A percentile compares a stretch with the other conserved stretches of the same genome.
phyloP scores from a whole-genome alignment of 345 rosid genomes.

The Gossypium thurberi region DNA sequence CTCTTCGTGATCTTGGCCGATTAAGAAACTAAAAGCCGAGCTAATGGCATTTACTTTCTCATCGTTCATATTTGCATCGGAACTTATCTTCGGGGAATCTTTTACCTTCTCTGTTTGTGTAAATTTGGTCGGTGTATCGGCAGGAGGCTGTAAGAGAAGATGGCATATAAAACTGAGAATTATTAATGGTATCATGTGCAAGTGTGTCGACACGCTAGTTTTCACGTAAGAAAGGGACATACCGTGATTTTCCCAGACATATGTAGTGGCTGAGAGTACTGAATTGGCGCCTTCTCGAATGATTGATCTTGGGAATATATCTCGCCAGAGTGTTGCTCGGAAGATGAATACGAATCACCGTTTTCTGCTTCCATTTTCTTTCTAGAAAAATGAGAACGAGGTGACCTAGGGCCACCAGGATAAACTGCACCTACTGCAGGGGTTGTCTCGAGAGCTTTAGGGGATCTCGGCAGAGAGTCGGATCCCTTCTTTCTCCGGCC shows the following conservation, averaged over 20 bases:
- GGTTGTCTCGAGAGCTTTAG: conserved; percentile 24
- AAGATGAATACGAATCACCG: conserved; percentile 31
- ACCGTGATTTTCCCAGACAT: conserved; percentile 20
- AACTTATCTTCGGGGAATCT: conserved; percentile 10
- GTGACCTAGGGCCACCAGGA: conserved; percentile 21
- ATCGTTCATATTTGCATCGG: conserved; percentile 11
- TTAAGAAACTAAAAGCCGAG: conserved; percentile 36
- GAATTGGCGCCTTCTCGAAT: conserved; percentile 30
- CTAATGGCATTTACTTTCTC: conserved; percentile 10
- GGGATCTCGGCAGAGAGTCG: conserved; percentile 37
- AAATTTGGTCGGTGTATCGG: conserved; percentile 13
- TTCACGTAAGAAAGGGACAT: neutral
- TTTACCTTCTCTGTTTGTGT: conserved; percentile 21
- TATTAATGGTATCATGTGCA: neutral
- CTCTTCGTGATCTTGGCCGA: conserved; percentile 22
- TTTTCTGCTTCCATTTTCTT: conserved; percentile 27
- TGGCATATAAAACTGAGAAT: neutral
- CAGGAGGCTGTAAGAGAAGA: conserved; percentile 13
- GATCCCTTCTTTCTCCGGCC: conserved; percentile 56
- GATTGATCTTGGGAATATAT: conserved; percentile 37
- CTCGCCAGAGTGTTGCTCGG: conserved; percentile 32
- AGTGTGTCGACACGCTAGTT: neutral
- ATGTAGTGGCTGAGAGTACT: conserved; percentile 23
- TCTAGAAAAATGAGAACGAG: conserved; percentile 23
- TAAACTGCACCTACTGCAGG: conserved; percentile 17